Conservation (phyloP, 306 rosid species). For the Medicago ruthenica region DNA sequence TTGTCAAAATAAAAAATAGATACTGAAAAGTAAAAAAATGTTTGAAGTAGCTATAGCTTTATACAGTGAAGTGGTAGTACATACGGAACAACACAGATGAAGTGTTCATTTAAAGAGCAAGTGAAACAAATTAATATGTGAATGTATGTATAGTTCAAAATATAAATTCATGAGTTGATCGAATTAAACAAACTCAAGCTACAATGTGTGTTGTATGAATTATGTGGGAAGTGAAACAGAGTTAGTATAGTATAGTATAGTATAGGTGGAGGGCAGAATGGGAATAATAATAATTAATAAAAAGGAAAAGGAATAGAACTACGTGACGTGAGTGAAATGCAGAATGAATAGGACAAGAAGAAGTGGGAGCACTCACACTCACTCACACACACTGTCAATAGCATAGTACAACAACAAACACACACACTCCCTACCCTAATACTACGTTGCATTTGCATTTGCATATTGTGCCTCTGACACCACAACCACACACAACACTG, state of each 20-base stretch:
- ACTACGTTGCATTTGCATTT: neutral
- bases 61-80: too few species aligned
- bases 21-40: neutral
- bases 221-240: too few species aligned
- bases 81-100: neutral
- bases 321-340: slow-evolving; percentile 12
- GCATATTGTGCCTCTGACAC: too few species aligned
- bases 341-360: slow-evolving; percentile 38
- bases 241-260: too few species aligned
- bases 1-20: neutral
- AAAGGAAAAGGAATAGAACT: neutral
- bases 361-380: slow-evolving; percentile 1
- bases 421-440: neutral
- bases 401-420: neutral
- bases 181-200: too few species aligned
- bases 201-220: too few species aligned
- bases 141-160: too few species aligned
- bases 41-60: neutral
- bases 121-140: neutral
- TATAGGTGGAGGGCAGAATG: neutral
- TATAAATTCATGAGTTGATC: neutral
- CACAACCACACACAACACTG: neutral
- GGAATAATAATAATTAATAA: too few species aligned
- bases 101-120: neutral
- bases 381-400: neutral